phyloP scores from a whole-genome alignment of 2,329 filamentous ascomycete genomes.

The Leptodontidium sp. region DNA sequence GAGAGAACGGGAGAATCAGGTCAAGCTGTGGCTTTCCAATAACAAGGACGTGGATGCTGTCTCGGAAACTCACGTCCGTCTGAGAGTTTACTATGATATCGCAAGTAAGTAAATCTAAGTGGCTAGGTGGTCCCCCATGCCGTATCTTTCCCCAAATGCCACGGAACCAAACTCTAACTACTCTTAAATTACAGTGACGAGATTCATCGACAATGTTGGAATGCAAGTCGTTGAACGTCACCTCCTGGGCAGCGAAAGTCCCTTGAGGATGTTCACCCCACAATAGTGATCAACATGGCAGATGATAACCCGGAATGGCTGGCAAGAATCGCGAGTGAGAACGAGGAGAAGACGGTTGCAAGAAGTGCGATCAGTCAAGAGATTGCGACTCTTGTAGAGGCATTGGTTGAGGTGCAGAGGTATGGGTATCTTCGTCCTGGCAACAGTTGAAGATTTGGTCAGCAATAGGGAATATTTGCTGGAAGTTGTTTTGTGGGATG shows the following conservation, averaged over 20 bases:
- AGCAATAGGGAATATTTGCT: too few species aligned
- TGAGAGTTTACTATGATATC: constrained; percentile 31
- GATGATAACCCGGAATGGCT: constrained; percentile 18
- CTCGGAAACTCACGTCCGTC: constrained; percentile 25
- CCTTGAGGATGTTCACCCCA: constrained; percentile 29
- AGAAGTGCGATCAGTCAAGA: neutral
- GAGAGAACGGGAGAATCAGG: neutral
- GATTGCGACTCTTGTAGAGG: constrained; percentile 4
- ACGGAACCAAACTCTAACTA: too few species aligned
- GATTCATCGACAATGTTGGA: constrained; percentile 36
- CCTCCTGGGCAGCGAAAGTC: constrained; percentile 29
- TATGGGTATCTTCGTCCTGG: neutral
- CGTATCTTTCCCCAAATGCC: too few species aligned
- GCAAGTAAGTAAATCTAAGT: constrained; percentile 1
- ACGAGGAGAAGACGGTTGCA: constrained; percentile 11
- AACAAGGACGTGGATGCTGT: constrained; percentile 22
- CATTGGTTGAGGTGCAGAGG: neutral
- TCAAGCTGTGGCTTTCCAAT: constrained; percentile 8
- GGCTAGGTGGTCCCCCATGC: too few species aligned
- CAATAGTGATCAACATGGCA: constrained; percentile 28
- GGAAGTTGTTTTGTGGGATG: too few species aligned
- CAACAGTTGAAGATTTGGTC: neutral
- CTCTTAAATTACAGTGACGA: neutral
- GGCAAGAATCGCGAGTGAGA: constrained; percentile 21
- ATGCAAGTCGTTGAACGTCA: constrained; percentile 35